These are phyloP conservation scores for Grosmannia huntii DNA, from an alignment of 2,329 filamentous ascomycete species.

Conservation along the genomic window DNA sequence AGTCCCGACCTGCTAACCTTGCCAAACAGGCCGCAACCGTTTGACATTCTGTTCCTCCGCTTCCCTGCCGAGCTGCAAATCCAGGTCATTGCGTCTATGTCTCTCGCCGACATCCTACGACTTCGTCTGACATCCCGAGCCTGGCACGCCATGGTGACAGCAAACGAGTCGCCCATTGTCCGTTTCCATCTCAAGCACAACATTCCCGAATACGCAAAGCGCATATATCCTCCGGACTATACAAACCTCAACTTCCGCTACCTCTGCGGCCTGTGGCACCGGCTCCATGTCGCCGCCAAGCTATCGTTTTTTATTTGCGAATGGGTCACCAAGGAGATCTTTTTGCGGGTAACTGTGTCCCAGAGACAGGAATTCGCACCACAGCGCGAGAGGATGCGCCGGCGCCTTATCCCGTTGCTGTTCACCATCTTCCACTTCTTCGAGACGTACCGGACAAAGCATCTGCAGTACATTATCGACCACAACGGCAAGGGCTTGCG, in stretches of 20 bases:
- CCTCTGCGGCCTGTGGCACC: slow-evolving; percentile 52
- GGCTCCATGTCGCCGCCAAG: slow-evolving; percentile 51
- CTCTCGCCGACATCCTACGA: slow-evolving; percentile 46
- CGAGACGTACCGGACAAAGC: slow-evolving; percentile 47
- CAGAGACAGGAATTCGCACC: slow-evolving; percentile 45
- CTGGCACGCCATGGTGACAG: slow-evolving; percentile 45
- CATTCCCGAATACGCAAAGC: slow-evolving; percentile 46
- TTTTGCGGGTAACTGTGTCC: slow-evolving; percentile 41
- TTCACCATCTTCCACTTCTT: slow-evolving; percentile 59
- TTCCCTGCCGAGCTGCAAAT: slow-evolving; percentile 51
- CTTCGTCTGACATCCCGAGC: slow-evolving; percentile 44
- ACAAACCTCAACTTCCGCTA: slow-evolving; percentile 43
- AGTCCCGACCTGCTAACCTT: slow-evolving; percentile 1
- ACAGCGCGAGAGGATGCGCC: slow-evolving; percentile 51
- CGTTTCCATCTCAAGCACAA: slow-evolving; percentile 47
- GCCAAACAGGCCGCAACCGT: slow-evolving; percentile 24
- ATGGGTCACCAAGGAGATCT: slow-evolving; percentile 54
- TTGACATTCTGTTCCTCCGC: slow-evolving; percentile 43
- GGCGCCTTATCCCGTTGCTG: slow-evolving; percentile 47
- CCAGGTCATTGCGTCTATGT: slow-evolving; percentile 46
- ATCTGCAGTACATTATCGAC: slow-evolving; percentile 41
- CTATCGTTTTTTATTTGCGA: slow-evolving; percentile 48
- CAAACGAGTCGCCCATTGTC: slow-evolving; percentile 48
- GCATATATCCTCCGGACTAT: slow-evolving; percentile 43
- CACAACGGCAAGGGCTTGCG: slow-evolving; percentile 38